A percentile compares a stretch with the other conserved stretches of the same genome.
Conservation (phyloP, 352 stramenopile species). For the Phytophthora aleatoria region DNA sequence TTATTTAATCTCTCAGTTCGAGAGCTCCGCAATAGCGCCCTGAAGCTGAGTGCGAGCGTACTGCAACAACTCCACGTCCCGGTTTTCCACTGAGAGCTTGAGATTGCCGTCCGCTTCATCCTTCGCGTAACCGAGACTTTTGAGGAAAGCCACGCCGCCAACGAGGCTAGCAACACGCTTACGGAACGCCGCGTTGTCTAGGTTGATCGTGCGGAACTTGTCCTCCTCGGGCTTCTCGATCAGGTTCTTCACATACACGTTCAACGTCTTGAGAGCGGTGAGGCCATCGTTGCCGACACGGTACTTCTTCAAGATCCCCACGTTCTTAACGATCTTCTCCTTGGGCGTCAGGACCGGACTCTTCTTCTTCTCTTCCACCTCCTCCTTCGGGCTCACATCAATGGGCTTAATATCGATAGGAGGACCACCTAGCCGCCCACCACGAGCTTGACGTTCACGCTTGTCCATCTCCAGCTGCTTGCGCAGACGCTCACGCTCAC, state of each 20-base stretch:
- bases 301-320: constrained; percentile 87
- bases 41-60: constrained; percentile 64
- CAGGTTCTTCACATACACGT: constrained; percentile 90
- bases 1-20: constrained; percentile 36
- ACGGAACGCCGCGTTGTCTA: constrained; percentile 91
- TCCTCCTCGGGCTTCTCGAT: constrained; percentile 88
- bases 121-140: constrained; percentile 90
- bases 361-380: constrained; percentile 39
- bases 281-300: constrained; percentile 81
- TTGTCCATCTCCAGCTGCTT: constrained; percentile 93
- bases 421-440: constrained; percentile 77
- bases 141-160: constrained; percentile 86
- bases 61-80: constrained; percentile 64
- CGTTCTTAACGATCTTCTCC: constrained; percentile 73
- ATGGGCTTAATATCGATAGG: constrained; percentile 59
- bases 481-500: constrained; percentile 88
- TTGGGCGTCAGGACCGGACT: constrained; percentile 58
- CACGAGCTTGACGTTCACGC: constrained; percentile 81
- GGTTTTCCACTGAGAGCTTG: constrained; percentile 64
- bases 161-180: constrained; percentile 87
- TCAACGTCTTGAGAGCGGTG: constrained; percentile 82
- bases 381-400: constrained; percentile 29
- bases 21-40: constrained; percentile 70
- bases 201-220: constrained; percentile 92
- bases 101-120: constrained; percentile 69